A percentile compares a stretch with the other conserved stretches of the same genome.
Conservation (phyloP, 202 grass and related monocot species). For the Elaeis oleifera region DNA sequence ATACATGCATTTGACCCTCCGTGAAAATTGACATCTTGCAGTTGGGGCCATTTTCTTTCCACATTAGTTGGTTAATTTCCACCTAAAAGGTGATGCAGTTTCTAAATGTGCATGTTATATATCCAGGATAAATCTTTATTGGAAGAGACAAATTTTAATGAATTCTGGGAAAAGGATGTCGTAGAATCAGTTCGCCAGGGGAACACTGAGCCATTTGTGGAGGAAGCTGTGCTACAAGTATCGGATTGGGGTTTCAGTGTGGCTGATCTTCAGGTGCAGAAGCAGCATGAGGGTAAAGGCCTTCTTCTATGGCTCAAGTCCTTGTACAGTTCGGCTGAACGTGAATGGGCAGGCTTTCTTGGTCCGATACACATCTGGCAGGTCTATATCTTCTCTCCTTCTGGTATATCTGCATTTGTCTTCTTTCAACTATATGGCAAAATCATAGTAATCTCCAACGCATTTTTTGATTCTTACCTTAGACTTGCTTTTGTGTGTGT, state of each 20-base stretch:
- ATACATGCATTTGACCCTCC: no score
- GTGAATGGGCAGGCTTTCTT: conserved; percentile 84
- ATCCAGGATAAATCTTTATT: conserved; percentile 68
- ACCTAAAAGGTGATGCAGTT: background rate
- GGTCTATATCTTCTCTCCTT: conserved; percentile 32
- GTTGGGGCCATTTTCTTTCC: background rate
- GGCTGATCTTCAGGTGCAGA: conserved; percentile 85
- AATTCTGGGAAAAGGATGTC: conserved; percentile 77
- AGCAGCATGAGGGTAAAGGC: conserved; percentile 44
- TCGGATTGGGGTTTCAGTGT: conserved; percentile 86
- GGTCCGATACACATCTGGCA: conserved; percentile 95
- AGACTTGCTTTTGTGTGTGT: no score
- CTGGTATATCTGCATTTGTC: background rate
- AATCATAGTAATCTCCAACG: no score
- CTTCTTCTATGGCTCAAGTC: conserved; percentile 64
- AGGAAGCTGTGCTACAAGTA: conserved; percentile 86
- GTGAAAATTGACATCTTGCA: no score
- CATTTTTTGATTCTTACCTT: no score
- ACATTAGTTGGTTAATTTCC: background rate
- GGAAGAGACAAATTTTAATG: conserved; percentile 51
- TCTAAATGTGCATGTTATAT: conserved; percentile 16
- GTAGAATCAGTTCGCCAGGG: conserved; percentile 71
- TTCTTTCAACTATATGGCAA: no score
- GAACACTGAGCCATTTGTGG: conserved; percentile 52
- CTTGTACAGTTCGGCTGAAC: conserved; percentile 52